These are phyloP conservation scores for Royoungia palumana DNA, from an alignment of 768 basidiomycete genomes.

Conservation along the genomic window DNA sequence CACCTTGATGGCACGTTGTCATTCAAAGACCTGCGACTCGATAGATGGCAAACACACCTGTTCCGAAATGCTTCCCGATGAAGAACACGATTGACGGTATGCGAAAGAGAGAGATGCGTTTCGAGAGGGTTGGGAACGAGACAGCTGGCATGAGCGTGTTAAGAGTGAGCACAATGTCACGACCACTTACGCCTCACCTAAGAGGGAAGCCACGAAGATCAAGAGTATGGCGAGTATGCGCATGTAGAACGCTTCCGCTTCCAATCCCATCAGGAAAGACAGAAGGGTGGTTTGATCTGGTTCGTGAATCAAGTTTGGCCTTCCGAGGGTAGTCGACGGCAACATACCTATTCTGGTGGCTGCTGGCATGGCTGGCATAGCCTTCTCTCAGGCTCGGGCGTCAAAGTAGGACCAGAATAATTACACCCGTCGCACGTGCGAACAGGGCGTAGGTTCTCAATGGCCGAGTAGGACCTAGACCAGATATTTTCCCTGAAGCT, in stretches of 20 bases:
- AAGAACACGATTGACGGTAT: constrained; percentile 74
- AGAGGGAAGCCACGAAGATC: constrained; percentile 60
- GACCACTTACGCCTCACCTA: constrained; percentile 44
- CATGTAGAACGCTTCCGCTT: neutral
- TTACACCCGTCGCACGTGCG: too few relatives aligned
- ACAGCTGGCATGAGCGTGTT: constrained; percentile 43
- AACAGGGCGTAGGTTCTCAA: too few relatives aligned
- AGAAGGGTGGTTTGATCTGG: neutral
- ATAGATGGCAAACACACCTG: constrained; percentile 39
- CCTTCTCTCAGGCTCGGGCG: too few relatives aligned
- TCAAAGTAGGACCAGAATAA: too few relatives aligned
- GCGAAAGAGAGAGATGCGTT: constrained; percentile 46
- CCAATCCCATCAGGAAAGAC: neutral
- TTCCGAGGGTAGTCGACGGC: neutral
- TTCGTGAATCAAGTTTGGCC: neutral
- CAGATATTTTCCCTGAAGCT: neutral
- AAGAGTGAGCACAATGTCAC: neutral
- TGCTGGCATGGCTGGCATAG: neutral
- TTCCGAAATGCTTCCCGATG: constrained; percentile 86
- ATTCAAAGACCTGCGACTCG: neutral
- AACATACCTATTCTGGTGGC: neutral
- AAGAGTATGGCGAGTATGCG: constrained; percentile 28
- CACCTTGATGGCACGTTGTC: constrained; percentile 40
- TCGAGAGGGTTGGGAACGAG: constrained; percentile 68
- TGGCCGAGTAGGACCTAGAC: neutral